Conservation (phyloP, 2,329 filamentous ascomycete species). For the Penicillium sp. region DNA sequence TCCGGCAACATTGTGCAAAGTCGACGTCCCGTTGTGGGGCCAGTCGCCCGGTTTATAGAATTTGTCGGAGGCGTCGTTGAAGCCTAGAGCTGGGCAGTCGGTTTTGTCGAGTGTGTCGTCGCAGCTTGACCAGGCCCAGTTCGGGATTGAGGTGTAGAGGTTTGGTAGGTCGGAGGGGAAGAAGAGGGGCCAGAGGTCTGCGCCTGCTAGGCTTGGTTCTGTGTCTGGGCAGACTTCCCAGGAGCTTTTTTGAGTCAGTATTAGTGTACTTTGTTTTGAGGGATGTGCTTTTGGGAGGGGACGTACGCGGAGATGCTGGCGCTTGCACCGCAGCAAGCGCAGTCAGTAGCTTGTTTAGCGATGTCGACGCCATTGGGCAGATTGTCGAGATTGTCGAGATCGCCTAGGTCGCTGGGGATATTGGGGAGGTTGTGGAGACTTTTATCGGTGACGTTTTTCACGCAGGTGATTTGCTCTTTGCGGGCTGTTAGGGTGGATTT, state of each 20-base stretch:
- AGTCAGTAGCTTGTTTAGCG: conserved; percentile 31
- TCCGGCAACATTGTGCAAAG: conserved; percentile 34
- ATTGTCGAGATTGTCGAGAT: conserved; percentile 22
- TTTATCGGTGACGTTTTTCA: conserved; percentile 22
- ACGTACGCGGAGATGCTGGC: conserved; percentile 41
- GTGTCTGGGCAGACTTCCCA: conserved; percentile 41
- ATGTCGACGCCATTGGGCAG: conserved; percentile 26
- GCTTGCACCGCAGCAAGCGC: conserved; percentile 42
- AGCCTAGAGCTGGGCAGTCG: conserved; percentile 26
- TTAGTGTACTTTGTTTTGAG: not conserved
- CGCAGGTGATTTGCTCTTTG: conserved; percentile 24
- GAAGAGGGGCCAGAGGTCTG: conserved; percentile 24
- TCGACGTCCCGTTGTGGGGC: conserved; percentile 34
- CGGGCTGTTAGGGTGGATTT: conserved; percentile 23
- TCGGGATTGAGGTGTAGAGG: conserved; percentile 19
- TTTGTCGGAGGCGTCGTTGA: conserved; percentile 20
- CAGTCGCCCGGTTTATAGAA: conserved; percentile 27
- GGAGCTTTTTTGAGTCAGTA: conserved; percentile 20
- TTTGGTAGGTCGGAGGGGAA: conserved; percentile 25
- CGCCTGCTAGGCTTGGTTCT: conserved; percentile 22
- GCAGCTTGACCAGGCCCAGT: conserved; percentile 27
- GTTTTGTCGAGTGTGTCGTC: conserved; percentile 18
- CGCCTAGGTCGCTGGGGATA: conserved; percentile 6
- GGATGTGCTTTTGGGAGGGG: not conserved
- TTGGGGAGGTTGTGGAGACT: conserved; percentile 10